Evolutionary conservation across 1,284 basidiomycete species (phyloP), one percentile per base, ranked within the genome.

Genomic region (Papiliotrema nemorosa): DNA sequence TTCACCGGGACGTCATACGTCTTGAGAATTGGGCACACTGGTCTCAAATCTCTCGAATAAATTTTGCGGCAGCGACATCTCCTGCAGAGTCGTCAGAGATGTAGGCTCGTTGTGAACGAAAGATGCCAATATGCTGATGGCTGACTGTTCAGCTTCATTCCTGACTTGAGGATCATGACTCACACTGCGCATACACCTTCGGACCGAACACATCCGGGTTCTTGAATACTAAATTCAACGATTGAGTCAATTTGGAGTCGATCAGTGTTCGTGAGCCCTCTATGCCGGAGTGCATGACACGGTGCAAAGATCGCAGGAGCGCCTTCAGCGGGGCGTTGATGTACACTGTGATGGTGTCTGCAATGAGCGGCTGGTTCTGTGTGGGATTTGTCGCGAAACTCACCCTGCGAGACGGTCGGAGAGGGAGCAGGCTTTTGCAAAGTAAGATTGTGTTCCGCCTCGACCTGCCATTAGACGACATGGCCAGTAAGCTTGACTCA

Each of bases 31-130:
- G 57, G 97, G 92, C 44, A 97, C 81, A 14, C 86, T 87, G 34
- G 79, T 78, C 73, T 94, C 90, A 48, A 98, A 82, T 5, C 87
- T 82, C 50, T 82, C 81, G 72, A 93, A 96, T 59, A 99, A 89
- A 0, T 85, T 82, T 65, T 94, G 89, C 1, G 96, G 96, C 2
- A 99, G 75, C 24, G 87, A 84, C 43, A 85, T 82, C 73, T 99
- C 96, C 73, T 99, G 96, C 34, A 99, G 85, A 46, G 93, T 87
- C 1, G 83, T 78, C 50, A 99, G 78, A 13, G 90, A 96, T 0
- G 94, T 97, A 10, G 96, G 96, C 75, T 99, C 96, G 65, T 97
- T 99, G 79, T 99, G 94, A 16, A 98, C 86, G 72, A 99, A 97
- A 0, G 92, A 93, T 5, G 94, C 86, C 86, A 97, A 92, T 69